Conservation (phyloP, 305 asterid species). For the Striga hermonthica region DNA sequence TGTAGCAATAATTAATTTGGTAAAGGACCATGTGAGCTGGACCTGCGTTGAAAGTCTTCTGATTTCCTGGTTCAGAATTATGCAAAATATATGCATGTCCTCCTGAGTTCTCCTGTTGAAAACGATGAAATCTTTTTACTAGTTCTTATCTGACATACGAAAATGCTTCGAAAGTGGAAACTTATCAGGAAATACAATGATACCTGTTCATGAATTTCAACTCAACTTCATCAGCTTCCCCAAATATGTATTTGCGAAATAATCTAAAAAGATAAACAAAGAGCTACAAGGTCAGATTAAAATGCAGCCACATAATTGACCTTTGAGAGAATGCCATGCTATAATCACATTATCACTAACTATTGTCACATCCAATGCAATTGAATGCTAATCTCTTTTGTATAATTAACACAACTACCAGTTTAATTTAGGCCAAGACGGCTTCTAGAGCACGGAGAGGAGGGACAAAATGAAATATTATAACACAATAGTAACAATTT, state of each 20-base stretch:
- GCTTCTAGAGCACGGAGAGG: neutral
- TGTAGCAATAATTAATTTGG: slow-evolving; percentile 7
- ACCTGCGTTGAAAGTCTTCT: slow-evolving; percentile 55
- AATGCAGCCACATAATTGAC: neutral
- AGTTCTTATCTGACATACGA: slow-evolving; percentile 2
- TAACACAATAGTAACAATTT: neutral
- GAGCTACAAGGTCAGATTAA: neutral
- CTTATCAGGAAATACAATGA: neutral
- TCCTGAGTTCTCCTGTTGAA: slow-evolving; percentile 50
- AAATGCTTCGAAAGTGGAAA: neutral
- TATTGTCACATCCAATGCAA: slow-evolving; percentile 12
- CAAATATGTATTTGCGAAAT: slow-evolving; percentile 55
- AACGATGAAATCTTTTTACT: slow-evolving; percentile 2
- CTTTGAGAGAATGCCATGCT: neutral
- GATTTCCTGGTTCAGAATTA: slow-evolving; percentile 56
- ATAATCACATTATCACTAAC: neutral
- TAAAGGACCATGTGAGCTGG: slow-evolving; percentile 17
- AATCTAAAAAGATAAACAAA: slow-evolving; percentile 35
- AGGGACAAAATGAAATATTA: neutral
- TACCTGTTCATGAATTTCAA: slow-evolving; percentile 61
- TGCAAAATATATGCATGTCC: slow-evolving; percentile 52
- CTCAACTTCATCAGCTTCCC: slow-evolving; percentile 61
- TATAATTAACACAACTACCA: neutral
- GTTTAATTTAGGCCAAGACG: neutral
- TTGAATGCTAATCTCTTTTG: too few species aligned